A percentile compares a stretch with the other conserved stretches of the same genome.
Conservation (phyloP, 2,329 filamentous ascomycete species). For the Periconia sp. region DNA sequence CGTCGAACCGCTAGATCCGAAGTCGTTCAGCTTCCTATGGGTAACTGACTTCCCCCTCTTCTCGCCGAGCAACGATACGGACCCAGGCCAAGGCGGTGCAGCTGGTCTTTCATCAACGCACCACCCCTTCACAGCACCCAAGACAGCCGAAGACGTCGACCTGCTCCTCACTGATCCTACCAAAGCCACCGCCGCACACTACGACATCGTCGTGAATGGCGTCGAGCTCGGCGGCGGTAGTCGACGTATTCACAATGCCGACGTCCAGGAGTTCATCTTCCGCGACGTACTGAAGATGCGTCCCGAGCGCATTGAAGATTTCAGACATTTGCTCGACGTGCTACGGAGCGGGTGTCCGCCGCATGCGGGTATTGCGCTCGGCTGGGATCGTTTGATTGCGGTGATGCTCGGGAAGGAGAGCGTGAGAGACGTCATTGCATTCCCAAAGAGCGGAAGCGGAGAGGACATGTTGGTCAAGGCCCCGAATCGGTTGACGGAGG, state of each 20-base stretch:
- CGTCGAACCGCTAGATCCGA: slow-evolving; percentile 54
- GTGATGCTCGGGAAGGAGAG: slow-evolving; percentile 77
- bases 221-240: slow-evolving; percentile 93
- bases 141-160: slow-evolving; percentile 73
- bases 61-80: slow-evolving; percentile 68
- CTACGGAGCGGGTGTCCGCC: slow-evolving; percentile 87
- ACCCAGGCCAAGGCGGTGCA: slow-evolving; percentile 80
- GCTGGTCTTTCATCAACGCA: slow-evolving; percentile 87
- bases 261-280: slow-evolving; percentile 85
- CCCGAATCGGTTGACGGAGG: slow-evolving; percentile 70
- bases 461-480: slow-evolving; percentile 84
- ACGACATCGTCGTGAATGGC: slow-evolving; percentile 95
- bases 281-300: slow-evolving; percentile 81
- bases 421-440: slow-evolving; percentile 92
- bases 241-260: slow-evolving; percentile 84
- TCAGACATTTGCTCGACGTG: slow-evolving; percentile 83
- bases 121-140: slow-evolving; percentile 93
- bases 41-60: slow-evolving; percentile 92
- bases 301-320: slow-evolving; percentile 74
- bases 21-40: slow-evolving; percentile 77
- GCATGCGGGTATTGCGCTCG: slow-evolving; percentile 90
- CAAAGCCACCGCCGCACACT: slow-evolving; percentile 80
- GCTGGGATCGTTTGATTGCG: slow-evolving; percentile 86
- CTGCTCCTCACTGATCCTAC: slow-evolving; percentile 75
- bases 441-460: slow-evolving; percentile 91